A percentile compares a stretch with the other conserved stretches of the same genome.
Conservation (phyloP, 2,329 filamentous ascomycete species). For the Aspergillus sp. region DNA sequence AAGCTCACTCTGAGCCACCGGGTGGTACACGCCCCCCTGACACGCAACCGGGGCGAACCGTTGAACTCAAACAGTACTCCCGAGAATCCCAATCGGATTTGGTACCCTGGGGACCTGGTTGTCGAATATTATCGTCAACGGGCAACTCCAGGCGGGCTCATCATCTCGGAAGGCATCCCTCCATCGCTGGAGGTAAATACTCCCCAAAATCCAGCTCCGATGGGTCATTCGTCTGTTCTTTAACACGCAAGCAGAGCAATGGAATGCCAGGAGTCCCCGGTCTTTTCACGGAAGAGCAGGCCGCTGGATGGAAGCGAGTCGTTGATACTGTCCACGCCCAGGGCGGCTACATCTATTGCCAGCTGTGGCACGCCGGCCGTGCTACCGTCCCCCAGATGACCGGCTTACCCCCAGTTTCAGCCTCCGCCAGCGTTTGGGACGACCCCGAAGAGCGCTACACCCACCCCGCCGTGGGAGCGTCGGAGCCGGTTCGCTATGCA, state of each 20-base stretch:
- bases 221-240: neutral
- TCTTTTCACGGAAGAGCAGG: conserved; percentile 43
- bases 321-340: conserved; percentile 55
- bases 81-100: conserved; percentile 53
- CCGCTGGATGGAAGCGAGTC: conserved; percentile 54
- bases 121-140: conserved; percentile 46
- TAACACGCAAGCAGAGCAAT: conserved; percentile 33
- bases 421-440: conserved; percentile 51
- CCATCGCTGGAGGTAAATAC: conserved; percentile 43
- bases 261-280: conserved; percentile 42
- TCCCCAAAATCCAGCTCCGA: neutral
- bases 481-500: conserved; percentile 40
- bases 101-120: conserved; percentile 49
- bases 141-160: conserved; percentile 38
- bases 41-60: conserved; percentile 55
- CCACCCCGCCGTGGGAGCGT: conserved; percentile 41
- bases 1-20: conserved; percentile 54
- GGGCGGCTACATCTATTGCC: conserved; percentile 50
- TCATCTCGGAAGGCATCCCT: conserved; percentile 43
- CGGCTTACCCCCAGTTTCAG: conserved; percentile 39
- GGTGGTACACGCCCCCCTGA: conserved; percentile 56
- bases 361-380: conserved; percentile 51
- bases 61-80: conserved; percentile 44
- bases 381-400: conserved; percentile 47
- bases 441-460: conserved; percentile 47